These are phyloP conservation scores for Nidularia sp. DNA, from an alignment of 768 basidiomycete species.

Conservation along the genomic window DNA sequence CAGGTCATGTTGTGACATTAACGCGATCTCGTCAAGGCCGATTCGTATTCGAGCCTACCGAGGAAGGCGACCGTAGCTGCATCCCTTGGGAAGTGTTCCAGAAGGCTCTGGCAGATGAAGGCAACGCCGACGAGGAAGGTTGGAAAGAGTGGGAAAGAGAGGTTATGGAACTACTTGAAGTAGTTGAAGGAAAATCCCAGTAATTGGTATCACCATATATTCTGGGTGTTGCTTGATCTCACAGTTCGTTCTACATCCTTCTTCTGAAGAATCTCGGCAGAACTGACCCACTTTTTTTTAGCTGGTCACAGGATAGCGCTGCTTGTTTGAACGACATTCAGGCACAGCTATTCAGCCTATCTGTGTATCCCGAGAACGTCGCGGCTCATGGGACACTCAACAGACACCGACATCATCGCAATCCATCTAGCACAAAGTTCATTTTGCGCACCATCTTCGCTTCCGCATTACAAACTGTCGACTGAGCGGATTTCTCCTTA, in stretches of 20 bases:
- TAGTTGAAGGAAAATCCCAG: conserved; percentile 33
- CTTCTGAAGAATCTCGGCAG: conserved; percentile 5
- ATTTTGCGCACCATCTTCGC: too few species aligned
- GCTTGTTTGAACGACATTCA: background rate
- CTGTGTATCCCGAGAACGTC: background rate
- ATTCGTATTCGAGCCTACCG: conserved; percentile 50
- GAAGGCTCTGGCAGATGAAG: conserved; percentile 47
- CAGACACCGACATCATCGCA: too few species aligned
- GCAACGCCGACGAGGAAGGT: conserved; percentile 62
- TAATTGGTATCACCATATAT: background rate
- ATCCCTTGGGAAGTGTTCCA: conserved; percentile 75
- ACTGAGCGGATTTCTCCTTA: too few species aligned
- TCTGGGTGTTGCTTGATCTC: background rate
- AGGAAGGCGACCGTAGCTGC: conserved; percentile 55
- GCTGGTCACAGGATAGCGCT: background rate
- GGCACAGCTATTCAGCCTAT: background rate
- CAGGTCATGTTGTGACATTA: conserved; percentile 91
- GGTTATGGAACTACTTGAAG: conserved; percentile 63
- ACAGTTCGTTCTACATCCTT: background rate
- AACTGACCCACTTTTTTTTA: conserved; percentile 1
- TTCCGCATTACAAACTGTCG: too few species aligned
- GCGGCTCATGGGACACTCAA: too few species aligned
- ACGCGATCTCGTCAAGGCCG: conserved; percentile 86
- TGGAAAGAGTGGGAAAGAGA: conserved; percentile 81
- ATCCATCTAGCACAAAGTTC: too few species aligned